Evolutionary conservation across 495 filamentous ascomycete genomes (phyloP), one percentile per base, ranked within the genome.

Genomic region (Thozetella sp.): DNA sequence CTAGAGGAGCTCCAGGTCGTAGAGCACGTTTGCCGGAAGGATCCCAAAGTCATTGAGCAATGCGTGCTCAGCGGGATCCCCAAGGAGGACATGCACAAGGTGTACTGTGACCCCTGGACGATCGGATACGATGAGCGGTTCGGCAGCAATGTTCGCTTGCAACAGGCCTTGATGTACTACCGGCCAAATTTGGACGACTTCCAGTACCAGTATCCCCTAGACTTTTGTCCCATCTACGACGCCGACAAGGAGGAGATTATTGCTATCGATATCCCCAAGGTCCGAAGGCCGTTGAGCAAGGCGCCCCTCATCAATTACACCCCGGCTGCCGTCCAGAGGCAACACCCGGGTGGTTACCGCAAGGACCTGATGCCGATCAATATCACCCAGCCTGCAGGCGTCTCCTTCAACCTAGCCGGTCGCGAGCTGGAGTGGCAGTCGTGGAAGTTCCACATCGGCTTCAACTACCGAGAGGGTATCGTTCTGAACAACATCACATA

Each of bases 161-260:
- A 97, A 68, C 93, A 97, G 72, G 93, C 93, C 15, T 77, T 97
- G 37, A 96, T 97, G 91, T 97, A 97, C 79, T 97, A 97, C 72
- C 86, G 93, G 22, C 93, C 93, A 17, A 82, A 93, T 64, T 59
- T 89, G 40, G 93, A 97, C 67, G 90, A 93, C 74, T 90, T 84
- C 65, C 93, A 97, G 73, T 97, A 97, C 74, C 88, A 89, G 20
- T 97, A 88, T 66, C 93, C 93, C 0, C 83, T 97, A 52, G 93
- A 97, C 75, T 97, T 97, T 80, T 96, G 92, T 65, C 93, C 93
- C 2, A 96, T 97, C 69, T 94, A 84, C 76, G 92, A 96, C 63
- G 85, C 91, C 13, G 90, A 93, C 69, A 92, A 88, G 37, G 84
- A 90, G 64, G 74, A 92, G 67, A 91, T 97, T 63, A 86, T 97